These are phyloP conservation scores for Apiospora hydei DNA, from an alignment of 2,329 filamentous ascomycete species.

Conservation along the genomic window DNA sequence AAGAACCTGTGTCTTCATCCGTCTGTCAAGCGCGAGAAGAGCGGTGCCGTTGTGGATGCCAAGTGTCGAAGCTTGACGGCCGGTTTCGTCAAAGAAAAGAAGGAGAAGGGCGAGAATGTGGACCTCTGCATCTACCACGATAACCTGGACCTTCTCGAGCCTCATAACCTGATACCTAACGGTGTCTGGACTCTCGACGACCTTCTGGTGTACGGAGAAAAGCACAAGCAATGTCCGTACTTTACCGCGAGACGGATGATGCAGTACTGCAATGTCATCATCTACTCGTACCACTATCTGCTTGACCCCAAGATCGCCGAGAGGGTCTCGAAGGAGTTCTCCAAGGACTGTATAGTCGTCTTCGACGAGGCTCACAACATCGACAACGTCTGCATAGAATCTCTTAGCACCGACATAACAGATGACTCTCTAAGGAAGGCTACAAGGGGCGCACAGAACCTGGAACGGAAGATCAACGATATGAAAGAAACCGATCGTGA, in stretches of 20 bases:
- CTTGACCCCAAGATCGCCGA: slow-evolving; percentile 98
- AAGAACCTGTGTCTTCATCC: slow-evolving; percentile 98
- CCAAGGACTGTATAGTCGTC: slow-evolving; percentile 97
- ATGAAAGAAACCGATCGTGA: slow-evolving; percentile 97
- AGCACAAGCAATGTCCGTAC: slow-evolving; percentile 97
- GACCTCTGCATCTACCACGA: slow-evolving; percentile 97
- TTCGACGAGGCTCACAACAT: slow-evolving; percentile 99
- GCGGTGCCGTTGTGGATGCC: slow-evolving; percentile 92
- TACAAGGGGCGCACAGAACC: slow-evolving; percentile 85
- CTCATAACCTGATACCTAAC: slow-evolving; percentile 91
- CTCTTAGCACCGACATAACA: slow-evolving; percentile 93
- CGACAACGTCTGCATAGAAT: slow-evolving; percentile 99
- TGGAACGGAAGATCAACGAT: slow-evolving; percentile 89
- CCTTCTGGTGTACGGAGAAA: slow-evolving; percentile 86
- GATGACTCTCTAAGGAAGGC: slow-evolving; percentile 94
- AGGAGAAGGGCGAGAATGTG: slow-evolving; percentile 91
- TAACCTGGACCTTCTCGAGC: slow-evolving; percentile 94
- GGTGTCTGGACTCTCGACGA: slow-evolving; percentile 96
- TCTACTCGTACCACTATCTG: slow-evolving; percentile 98
- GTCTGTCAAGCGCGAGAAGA: slow-evolving; percentile 95
- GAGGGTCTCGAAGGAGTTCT: slow-evolving; percentile 91
- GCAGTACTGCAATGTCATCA: slow-evolving; percentile 99
- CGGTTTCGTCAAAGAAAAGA: slow-evolving; percentile 97
- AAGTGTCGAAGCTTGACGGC: slow-evolving; percentile 94
- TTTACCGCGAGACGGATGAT: slow-evolving; percentile 98